Evolutionary conservation across 495 filamentous ascomycete species (phyloP).

Genomic region (Polyplosphaeria fusca): DNA sequence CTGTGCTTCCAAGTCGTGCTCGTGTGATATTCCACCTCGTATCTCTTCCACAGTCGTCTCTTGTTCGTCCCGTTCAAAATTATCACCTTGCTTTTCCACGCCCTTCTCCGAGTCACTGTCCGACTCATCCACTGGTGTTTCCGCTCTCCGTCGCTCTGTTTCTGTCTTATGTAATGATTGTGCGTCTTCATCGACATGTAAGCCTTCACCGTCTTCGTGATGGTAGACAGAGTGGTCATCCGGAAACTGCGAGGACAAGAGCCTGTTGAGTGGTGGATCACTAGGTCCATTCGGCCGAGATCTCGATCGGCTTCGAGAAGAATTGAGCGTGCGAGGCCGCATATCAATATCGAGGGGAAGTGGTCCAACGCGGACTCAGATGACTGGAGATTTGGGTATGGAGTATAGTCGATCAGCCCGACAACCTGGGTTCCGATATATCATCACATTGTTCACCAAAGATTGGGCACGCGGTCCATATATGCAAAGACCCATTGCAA

Average conservation of each 20-base stretch:
- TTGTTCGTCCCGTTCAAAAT: constrained; percentile 14
- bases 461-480: background rate
- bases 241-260: constrained; percentile 26
- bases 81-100: constrained; percentile 21
- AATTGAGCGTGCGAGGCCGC: background rate
- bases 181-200: constrained; percentile 15
- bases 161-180: constrained; percentile 13
- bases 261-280: constrained; percentile 23
- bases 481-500: too few species aligned
- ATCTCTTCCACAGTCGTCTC: constrained; percentile 33
- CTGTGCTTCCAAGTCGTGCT: constrained; percentile 38
- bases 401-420: too few species aligned
- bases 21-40: constrained; percentile 33
- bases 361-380: too few species aligned
- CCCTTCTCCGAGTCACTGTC: constrained; percentile 15
- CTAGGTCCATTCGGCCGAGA: constrained; percentile 21
- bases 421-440: too few species aligned
- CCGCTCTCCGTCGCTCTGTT: constrained; percentile 4
- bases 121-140: background rate
- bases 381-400: too few species aligned
- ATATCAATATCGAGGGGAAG: too few species aligned
- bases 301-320: constrained; percentile 13
- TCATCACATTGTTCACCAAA: background rate
- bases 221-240: constrained; percentile 37
- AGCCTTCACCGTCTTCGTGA: constrained; percentile 22